A percentile compares a stretch with the other conserved stretches of the same genome.
Conservation (phyloP, 1,284 basidiomycete genomes). For the Neonothopanus nambi region DNA sequence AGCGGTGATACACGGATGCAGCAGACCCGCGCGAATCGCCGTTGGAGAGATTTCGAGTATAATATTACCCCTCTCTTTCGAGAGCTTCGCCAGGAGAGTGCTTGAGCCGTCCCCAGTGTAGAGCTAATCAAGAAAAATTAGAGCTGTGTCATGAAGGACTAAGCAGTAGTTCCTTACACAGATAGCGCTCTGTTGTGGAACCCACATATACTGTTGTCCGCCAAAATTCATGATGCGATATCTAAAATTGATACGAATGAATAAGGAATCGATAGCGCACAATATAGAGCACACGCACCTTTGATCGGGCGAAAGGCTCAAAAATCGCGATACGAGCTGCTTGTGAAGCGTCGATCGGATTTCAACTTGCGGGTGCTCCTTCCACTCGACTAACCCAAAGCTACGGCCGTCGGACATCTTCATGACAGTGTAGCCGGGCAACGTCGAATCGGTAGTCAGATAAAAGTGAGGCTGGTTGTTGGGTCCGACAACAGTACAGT, state of each 20-base stretch:
- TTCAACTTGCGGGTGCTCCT: conserved; percentile 12
- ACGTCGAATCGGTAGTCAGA: conserved; percentile 12
- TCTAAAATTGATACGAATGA: not conserved
- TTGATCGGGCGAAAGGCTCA: conserved; percentile 15
- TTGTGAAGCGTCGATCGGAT: conserved; percentile 13
- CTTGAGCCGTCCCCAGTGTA: conserved; percentile 19
- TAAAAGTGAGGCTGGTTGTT: conserved; percentile 12
- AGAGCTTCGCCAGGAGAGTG: conserved; percentile 28
- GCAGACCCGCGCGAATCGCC: conserved; percentile 30
- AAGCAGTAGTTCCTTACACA: conserved; percentile 8
- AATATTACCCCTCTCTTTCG: conserved; percentile 24
- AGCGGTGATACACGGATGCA: conserved; percentile 28
- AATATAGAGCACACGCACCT: conserved; percentile 6
- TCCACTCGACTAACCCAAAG: conserved; percentile 17
- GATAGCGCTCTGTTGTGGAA: conserved; percentile 8
- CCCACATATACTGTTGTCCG: conserved; percentile 15
- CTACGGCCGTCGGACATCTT: conserved; percentile 3
- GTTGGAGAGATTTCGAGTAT: conserved; percentile 29
- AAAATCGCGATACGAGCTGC: conserved; percentile 10
- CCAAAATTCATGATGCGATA: conserved; percentile 14
- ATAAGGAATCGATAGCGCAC: not conserved
- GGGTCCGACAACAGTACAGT: conserved; percentile 13
- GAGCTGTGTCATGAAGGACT: not conserved
- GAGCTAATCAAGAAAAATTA: conserved; percentile 18
- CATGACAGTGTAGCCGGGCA: conserved; percentile 15